Evolutionary conservation across 768 basidiomycete species (phyloP), one percentile per base, ranked within the genome.

Genomic region (Pisolithus albus): DNA sequence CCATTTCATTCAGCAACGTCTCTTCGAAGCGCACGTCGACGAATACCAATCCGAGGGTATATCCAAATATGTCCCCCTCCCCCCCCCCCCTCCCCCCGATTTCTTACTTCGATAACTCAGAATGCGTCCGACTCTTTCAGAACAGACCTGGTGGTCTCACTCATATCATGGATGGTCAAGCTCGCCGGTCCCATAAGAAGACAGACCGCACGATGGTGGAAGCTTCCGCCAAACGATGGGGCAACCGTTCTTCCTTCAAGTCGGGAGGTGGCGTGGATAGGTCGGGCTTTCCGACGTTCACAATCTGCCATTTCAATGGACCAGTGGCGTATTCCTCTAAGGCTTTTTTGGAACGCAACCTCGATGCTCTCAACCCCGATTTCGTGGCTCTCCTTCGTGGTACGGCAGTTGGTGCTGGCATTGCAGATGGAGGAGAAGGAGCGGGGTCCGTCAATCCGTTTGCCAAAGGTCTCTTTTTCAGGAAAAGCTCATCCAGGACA

Each of bases 131-230:
- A 7, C 74, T 99, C 30, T 71, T 98, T 39, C 86, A 92, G 63
- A 86, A 91, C 62, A 75, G 75, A 50, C 92, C 90, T 1, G 94
- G 93, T 9, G 96, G 96, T 2, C 74, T 99, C 30, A 83, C 97
- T 49, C 92, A 95, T 61, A 97, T 98, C 67, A 91, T 97, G 87
- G 94, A 98, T 63, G 95, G 97, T 63, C 93, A 96, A 67, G 88
- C 93, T 1, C 79, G 87, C 11, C 77, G 88, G 37, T 78, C 80
- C 51, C 85, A 82, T 53, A 94, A 92, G 71, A 93, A 94, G 80
- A 94, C 86, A 2, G 92, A 95, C 60, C 80, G 86, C 49, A 90
- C 87, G 0, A 96, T 98, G 92, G 82, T 94, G 9, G 92, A 96
- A 60, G 91, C 94, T 0, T 92, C 97, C 63, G 75, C 80, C 44